Evolutionary conservation across 1,284 basidiomycete genomes (phyloP), one percentile per base, ranked within the genome.

Genomic region (Marasmius oreades): DNA sequence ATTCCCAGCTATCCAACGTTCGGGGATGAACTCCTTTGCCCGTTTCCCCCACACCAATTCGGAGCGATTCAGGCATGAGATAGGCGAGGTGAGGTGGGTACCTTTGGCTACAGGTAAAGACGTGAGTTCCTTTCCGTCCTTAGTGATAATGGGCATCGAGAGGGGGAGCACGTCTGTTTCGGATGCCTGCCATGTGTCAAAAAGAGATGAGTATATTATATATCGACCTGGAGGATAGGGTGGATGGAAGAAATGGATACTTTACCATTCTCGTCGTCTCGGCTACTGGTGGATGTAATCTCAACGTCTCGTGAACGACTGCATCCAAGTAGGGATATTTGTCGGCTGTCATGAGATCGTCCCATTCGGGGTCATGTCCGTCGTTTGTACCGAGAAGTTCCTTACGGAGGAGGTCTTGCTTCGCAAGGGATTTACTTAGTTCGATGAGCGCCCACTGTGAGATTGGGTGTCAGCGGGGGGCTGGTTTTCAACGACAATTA

Each of bases 111-210:
- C 66, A 1, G 70, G 58, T 43, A 85, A 65, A 31, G 70, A 69
- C 16, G 51, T 53, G 28, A 50, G 23, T 12, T 18, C 18, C 12
- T 23, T 12, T 6, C 34, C 36, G 58, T 0, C 80, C 81, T 0
- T 69, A 61, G 5, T 64, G 8, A 37, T n/a, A 10, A 53, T 16
- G 24, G 51, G 51, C 18, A 37, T 43, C 11, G 51, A 42, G 52
- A 85, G 72, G 0, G 81, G 83, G 20, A 85, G 74, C 1, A 81
- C 62, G 54, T 84, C 81, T 59, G 84, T 80, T 70, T 81, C 66
- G 24, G 67, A 56, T 0, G 65, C 80, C 79, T 69, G 70, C 66
- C 20, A 69, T 66, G 22, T 45, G 33, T 3, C 42, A 36, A 12
- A 37, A 18, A 64, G 62, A 14, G 67, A 52, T 1, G 50, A 42